Evolutionary conservation across 2,329 filamentous ascomycete genomes (phyloP).

Genomic region (Orbilia quercus): DNA sequence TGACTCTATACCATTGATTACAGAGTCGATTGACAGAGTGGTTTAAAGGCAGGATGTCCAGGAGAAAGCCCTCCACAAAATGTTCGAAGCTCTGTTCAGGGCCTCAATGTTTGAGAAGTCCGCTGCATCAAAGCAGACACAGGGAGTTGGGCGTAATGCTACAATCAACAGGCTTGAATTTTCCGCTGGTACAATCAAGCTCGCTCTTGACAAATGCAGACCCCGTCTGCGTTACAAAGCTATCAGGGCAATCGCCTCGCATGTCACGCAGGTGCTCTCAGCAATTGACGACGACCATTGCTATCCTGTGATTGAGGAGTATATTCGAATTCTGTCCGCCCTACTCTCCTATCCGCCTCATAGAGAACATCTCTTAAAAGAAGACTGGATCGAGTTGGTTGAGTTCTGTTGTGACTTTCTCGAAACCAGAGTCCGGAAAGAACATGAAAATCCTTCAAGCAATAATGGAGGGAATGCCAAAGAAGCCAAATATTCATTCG

Average conservation of each 20-base stretch:
- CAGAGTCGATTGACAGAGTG: conserved; percentile 53
- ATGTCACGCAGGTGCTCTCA: conserved; percentile 80
- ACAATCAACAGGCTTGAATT: conserved; percentile 72
- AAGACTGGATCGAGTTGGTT: conserved; percentile 76
- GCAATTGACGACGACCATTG: conserved; percentile 73
- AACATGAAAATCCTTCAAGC: conserved; percentile 50
- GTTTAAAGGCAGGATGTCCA: conserved; percentile 65
- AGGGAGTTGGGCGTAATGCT: conserved; percentile 67
- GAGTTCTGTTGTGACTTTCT: conserved; percentile 71
- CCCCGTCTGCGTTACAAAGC: conserved; percentile 79
- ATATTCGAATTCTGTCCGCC: conserved; percentile 78
- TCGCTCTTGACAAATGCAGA: conserved; percentile 76
- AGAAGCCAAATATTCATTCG: conserved; percentile 62
- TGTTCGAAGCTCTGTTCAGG: conserved; percentile 83
- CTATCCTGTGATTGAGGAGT: conserved; percentile 77
- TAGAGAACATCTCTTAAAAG: conserved; percentile 78
- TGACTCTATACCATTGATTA: background rate
- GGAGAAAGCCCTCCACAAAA: conserved; percentile 81
- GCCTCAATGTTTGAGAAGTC: conserved; percentile 76
- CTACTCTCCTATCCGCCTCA: conserved; percentile 80
- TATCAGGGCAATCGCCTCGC: conserved; percentile 79
- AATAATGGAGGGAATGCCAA: background rate
- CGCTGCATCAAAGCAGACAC: conserved; percentile 69
- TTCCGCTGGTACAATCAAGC: conserved; percentile 77
- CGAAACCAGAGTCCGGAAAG: conserved; percentile 23